Conservation (phyloP, 2,329 filamentous ascomycete species). For the Helotiales sp. region DNA sequence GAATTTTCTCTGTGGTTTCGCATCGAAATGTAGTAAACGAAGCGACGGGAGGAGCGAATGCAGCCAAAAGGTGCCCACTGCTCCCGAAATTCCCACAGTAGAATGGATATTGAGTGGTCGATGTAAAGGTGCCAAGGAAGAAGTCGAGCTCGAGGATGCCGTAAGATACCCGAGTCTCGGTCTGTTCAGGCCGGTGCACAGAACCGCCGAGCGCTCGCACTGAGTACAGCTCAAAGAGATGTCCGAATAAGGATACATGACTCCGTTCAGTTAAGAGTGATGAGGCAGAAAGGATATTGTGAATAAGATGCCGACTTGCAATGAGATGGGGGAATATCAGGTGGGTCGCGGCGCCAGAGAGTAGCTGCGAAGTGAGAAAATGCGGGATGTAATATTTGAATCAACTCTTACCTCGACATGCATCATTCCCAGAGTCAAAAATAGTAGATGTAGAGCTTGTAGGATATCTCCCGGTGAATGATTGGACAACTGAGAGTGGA, state of each 20-base stretch:
- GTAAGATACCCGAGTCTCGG: not conserved
- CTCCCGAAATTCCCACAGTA: not conserved
- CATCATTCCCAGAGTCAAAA: slow-evolving; percentile 8
- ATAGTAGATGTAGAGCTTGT: slow-evolving; percentile 7
- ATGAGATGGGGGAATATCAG: slow-evolving; percentile 15
- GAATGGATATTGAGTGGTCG: slow-evolving; percentile 7
- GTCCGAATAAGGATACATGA: slow-evolving; percentile 8
- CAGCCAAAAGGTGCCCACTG: not conserved
- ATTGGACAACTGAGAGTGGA: not conserved
- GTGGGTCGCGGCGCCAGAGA: not conserved
- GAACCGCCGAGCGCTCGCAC: slow-evolving; percentile 1
- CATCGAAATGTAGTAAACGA: not conserved
- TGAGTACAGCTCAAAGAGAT: slow-evolving; percentile 16
- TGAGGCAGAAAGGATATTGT: slow-evolving; percentile 6
- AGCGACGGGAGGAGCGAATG: slow-evolving; percentile 6
- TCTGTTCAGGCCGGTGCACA: not conserved
- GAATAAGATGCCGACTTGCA: slow-evolving; percentile 15
- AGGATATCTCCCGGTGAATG: not conserved
- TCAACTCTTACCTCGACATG: slow-evolving; percentile 5
- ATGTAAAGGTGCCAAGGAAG: slow-evolving; percentile 7
- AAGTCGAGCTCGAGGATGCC: slow-evolving; percentile 5
- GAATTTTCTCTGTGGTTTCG: not conserved
- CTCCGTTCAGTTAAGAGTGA: not conserved
- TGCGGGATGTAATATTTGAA: not conserved
- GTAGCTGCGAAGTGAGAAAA: not conserved